A percentile compares a stretch with the other conserved stretches of the same genome.
phyloP scores from a whole-genome alignment of 176 grass and related monocot genomes.

The Sorghum bicolor region Sorghum_bicolor_NCBIv3 NC_012873.2:57471001-57471500 shows the following conservation, averaged over 20 bases:
- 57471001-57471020: conserved; percentile 98
- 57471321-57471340: conserved; percentile 67
- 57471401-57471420: conserved; percentile 71
- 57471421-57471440: conserved; percentile 84
- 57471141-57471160: conserved; percentile 82
- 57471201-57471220: conserved; percentile 55
- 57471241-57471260: conserved; percentile 89
- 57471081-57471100: conserved; percentile 92
- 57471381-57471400: conserved; percentile 93
- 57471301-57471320: conserved; percentile 72
- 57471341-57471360: conserved; percentile 79
- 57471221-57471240: conserved; percentile 94
- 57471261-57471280: conserved; percentile 97
- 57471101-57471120: conserved; percentile 59
- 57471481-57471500: conserved; percentile 27
- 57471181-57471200: conserved; percentile 49
- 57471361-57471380: conserved; percentile 89
- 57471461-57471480: conserved; percentile 44
- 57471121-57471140: conserved; percentile 75
- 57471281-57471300: conserved; percentile 59
- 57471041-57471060: conserved; percentile 67
- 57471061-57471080: conserved; percentile 91
- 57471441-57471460: conserved; percentile 75
- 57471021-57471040: conserved; percentile 67
- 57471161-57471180: conserved; percentile 59